Base-by-base conservation (phyloP, 352 stramenopile species). In the Phytophthora pinifolia region DNA sequence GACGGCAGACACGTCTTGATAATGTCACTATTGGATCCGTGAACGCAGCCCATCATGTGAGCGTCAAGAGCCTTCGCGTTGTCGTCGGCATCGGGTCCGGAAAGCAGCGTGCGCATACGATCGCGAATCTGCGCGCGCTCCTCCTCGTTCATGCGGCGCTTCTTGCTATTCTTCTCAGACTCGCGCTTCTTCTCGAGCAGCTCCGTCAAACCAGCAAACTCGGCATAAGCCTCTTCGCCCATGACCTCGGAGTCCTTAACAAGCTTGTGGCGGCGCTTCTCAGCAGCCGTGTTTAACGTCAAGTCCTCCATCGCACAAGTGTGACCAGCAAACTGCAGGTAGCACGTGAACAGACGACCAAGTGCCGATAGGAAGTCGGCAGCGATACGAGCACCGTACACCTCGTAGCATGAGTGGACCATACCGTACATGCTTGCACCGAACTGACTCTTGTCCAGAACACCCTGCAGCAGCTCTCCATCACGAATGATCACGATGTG, bases 391-490 rank as follows among this genome's bases (percentile, higher is more conserved):
- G 67, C 64, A 15, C 88, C 81, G 50, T 95, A 97, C 41, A 93
- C 79, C 65, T 96, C 87, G 63, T 99, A 99, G 13, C 98, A 92
- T 30, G 93, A 91, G 74, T 99, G 98, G 2, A 99, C 95, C 18
- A 99, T 82, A 38, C 96, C 98, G 71, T 99, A 97, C 65, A 98
- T 97, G 25, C 96, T 97, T 2, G 97, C 95, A 56, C 98, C 98
- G 74, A 99, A 99, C 39, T 98, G 94, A 57, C 86, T 94, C 82
- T 99, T 99, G 73, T 99, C 98, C 18, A 99, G 81, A 38, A 99
- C 88, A 67, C 97, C 97, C 57, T 97, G 88, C 13, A 99, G 73
- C 54, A 99, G 56, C 57, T 99, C 94, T 32, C 96, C 95, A 59
- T 99, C 89, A 34, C 96, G 84, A 56, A 99, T 91, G 32, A 99